These are phyloP conservation scores for Pseudocercospora pini-densiflorae DNA, from an alignment of 2,329 filamentous ascomycete genomes.

Conservation along the genomic window DNA sequence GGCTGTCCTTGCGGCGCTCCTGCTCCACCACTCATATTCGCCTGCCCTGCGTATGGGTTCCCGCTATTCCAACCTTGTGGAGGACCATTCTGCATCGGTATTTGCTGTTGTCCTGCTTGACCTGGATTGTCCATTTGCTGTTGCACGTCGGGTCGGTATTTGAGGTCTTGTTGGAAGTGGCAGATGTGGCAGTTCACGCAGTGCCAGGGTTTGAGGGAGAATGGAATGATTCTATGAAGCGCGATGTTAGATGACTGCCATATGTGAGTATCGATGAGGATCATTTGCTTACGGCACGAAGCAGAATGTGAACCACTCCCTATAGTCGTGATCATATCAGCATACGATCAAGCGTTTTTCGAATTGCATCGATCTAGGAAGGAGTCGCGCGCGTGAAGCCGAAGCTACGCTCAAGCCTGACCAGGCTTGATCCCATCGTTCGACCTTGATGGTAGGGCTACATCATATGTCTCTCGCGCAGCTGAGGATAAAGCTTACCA, in stretches of 20 bases:
- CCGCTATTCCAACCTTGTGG: slow-evolving; percentile 35
- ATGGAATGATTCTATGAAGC: slow-evolving; percentile 60
- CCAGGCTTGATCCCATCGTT: background rate
- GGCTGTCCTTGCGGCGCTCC: slow-evolving; percentile 15
- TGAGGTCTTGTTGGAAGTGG: slow-evolving; percentile 69
- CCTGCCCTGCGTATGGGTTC: slow-evolving; percentile 23
- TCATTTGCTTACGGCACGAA: slow-evolving; percentile 14
- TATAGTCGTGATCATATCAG: slow-evolving; percentile 20
- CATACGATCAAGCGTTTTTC: background rate
- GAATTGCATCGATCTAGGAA: no score
- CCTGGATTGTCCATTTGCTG: slow-evolving; percentile 40
- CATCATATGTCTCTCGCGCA: background rate
- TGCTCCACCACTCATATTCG: slow-evolving; percentile 20
- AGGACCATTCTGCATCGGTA: slow-evolving; percentile 40
- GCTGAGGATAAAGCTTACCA: slow-evolving; percentile 41
- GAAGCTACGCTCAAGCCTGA: background rate
- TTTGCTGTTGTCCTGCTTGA: slow-evolving; percentile 27
- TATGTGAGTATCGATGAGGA: no score
- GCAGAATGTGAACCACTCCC: slow-evolving; percentile 69
- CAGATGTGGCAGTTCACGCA: slow-evolving; percentile 77
- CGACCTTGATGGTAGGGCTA: slow-evolving; percentile 23
- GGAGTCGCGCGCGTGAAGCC: background rate
- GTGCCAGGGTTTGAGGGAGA: slow-evolving; percentile 59
- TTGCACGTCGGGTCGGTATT: slow-evolving; percentile 46
- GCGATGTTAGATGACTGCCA: no score